Conservation (phyloP, 1,139 yeast species). For the Scheffersomyces stambukii region DNA sequence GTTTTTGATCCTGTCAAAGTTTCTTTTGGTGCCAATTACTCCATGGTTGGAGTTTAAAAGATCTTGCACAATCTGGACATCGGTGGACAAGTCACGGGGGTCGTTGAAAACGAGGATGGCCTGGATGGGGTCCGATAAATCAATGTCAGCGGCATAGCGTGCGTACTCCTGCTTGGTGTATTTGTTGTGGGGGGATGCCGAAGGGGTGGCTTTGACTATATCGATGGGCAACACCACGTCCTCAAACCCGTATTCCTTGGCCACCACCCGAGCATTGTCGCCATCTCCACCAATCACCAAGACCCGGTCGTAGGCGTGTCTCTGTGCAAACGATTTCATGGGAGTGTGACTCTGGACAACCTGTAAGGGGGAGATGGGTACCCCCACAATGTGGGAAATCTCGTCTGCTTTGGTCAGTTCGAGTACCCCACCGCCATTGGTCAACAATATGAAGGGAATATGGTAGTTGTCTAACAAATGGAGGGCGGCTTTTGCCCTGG, state of each 20-base stretch:
- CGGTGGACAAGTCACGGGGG: conserved; percentile 87
- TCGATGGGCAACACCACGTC: conserved; percentile 79
- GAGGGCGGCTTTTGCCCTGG: conserved; percentile 65
- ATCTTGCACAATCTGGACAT: conserved; percentile 74
- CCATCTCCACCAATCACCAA: conserved; percentile 82
- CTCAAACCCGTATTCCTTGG: conserved; percentile 72
- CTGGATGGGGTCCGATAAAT: conserved; percentile 50
- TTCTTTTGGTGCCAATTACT: conserved; percentile 56
- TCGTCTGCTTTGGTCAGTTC: conserved; percentile 61
- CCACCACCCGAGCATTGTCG: conserved; percentile 68
- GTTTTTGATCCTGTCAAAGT: conserved; percentile 9
- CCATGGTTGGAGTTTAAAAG: conserved; percentile 65
- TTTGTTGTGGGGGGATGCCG: conserved; percentile 73
- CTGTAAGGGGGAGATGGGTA: conserved; percentile 57
- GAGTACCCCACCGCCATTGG: conserved; percentile 89
- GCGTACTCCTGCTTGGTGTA: conserved; percentile 45
- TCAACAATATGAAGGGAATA: conserved; percentile 80
- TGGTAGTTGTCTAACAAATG: conserved; percentile 46
- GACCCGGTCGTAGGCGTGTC: conserved; percentile 50
- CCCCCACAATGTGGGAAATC: conserved; percentile 38
- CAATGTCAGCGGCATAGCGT: conserved; percentile 34
- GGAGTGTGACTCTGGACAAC: conserved; percentile 93
- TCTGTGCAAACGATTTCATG: conserved; percentile 54
- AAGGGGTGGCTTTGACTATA: conserved; percentile 50
- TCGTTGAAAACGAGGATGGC: conserved; percentile 87